phyloP scores from a whole-genome alignment of 495 filamentous ascomycete species.

The Geoglossum glabrum region DNA sequence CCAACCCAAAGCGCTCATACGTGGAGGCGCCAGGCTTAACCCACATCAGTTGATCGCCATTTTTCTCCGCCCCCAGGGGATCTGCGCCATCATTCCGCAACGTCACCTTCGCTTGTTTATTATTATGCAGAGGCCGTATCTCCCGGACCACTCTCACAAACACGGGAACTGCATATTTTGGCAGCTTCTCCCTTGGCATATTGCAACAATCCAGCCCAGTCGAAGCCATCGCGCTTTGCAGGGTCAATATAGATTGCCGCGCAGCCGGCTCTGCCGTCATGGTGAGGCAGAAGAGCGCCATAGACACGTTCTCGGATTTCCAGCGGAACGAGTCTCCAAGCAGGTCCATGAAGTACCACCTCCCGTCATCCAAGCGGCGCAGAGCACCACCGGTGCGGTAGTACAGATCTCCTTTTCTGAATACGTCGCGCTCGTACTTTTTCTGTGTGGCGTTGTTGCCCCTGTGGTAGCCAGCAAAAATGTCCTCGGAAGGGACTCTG shows the following conservation, averaged over 20 bases:
- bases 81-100: slow-evolving; percentile 53
- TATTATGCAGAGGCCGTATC: slow-evolving; percentile 50
- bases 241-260: slow-evolving; percentile 29
- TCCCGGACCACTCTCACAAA: slow-evolving; percentile 45
- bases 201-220: slow-evolving; percentile 31
- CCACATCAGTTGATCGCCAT: slow-evolving; percentile 30
- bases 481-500: slow-evolving; percentile 32
- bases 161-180: slow-evolving; percentile 56
- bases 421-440: slow-evolving; percentile 52
- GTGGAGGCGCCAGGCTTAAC: slow-evolving; percentile 24
- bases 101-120: slow-evolving; percentile 67
- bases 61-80: slow-evolving; percentile 29
- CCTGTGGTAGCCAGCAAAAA: slow-evolving; percentile 50
- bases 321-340: slow-evolving; percentile 67
- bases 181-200: slow-evolving; percentile 36
- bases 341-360: slow-evolving; percentile 62
- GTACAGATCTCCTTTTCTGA: slow-evolving; percentile 52
- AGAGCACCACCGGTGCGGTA: slow-evolving; percentile 60
- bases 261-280: slow-evolving; percentile 55
- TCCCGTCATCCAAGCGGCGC: slow-evolving; percentile 39
- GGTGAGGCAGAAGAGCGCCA: slow-evolving; percentile 45
- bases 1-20: slow-evolving; percentile 36
- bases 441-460: slow-evolving; percentile 44
- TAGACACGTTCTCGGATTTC: slow-evolving; percentile 72
- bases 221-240: slow-evolving; percentile 23